Conservation (phyloP, 306 rosid genomes). For the Prunus mongolica region DNA sequence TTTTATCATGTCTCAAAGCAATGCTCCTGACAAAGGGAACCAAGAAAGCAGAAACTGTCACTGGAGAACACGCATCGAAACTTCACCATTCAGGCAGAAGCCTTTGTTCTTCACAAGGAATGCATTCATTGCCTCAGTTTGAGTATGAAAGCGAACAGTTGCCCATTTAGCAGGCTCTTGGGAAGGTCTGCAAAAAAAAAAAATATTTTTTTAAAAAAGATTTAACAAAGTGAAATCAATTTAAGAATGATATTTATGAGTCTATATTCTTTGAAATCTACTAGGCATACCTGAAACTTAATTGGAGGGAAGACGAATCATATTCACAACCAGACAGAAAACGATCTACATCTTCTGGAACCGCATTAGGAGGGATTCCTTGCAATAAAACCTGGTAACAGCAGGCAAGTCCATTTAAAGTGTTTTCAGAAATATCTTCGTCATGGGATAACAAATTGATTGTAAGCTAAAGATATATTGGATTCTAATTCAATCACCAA, state of each 20-base stretch:
- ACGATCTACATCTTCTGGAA: conserved; percentile 47
- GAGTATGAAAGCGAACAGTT: conserved; percentile 43
- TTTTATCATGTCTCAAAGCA: not conserved
- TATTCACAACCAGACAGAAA: conserved; percentile 53
- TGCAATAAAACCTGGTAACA: conserved; percentile 56
- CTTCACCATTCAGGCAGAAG: conserved; percentile 51
- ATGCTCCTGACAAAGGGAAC: not conserved
- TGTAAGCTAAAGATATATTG: not conserved
- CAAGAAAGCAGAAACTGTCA: conserved; percentile 17
- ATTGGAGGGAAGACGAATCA: conserved; percentile 40
- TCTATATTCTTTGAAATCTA: not conserved
- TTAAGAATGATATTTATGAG: not conserved
- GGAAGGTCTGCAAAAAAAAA: conserved; percentile 38
- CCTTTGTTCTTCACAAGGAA: conserved; percentile 60
- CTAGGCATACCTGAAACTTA: conserved; percentile 43
- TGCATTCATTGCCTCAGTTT: conserved; percentile 63
- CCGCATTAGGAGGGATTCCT: conserved; percentile 48
- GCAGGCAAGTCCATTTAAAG: conserved; percentile 3
- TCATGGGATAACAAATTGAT: not conserved
- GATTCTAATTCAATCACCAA: not conserved
- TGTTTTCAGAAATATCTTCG: not conserved
- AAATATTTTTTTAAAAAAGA: not conserved
- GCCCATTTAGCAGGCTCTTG: conserved; percentile 46
- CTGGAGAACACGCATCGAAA: conserved; percentile 61
- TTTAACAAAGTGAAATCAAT: conserved; percentile 12